Evolutionary conservation across 2,329 filamentous ascomycete genomes (phyloP).

Genomic region (Shiraia sp.): DNA sequence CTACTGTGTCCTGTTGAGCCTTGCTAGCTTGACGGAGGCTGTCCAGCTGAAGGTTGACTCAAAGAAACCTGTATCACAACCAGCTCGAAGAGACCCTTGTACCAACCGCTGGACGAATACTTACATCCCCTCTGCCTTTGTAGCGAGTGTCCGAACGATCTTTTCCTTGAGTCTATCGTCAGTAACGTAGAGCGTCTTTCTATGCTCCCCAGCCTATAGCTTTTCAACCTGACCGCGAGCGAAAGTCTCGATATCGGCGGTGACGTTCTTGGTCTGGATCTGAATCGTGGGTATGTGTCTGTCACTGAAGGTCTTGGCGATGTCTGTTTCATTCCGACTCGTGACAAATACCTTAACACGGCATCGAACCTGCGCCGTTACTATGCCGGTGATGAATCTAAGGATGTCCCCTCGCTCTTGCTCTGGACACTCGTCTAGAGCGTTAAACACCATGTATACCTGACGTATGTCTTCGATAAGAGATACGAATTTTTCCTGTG

Average conservation of each 20-base stretch:
- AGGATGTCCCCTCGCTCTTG: conserved; percentile 6
- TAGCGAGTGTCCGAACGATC: conserved; percentile 14
- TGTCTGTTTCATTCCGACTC: conserved; percentile 23
- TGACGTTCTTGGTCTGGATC: conserved; percentile 17
- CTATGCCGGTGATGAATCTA: conserved; percentile 9
- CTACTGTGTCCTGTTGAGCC: conserved; percentile 8
- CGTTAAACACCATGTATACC: conserved; percentile 16
- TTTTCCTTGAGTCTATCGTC: conserved; percentile 14
- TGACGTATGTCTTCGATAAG: conserved; percentile 6
- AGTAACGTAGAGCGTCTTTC: conserved; percentile 19
- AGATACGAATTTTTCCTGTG: conserved; percentile 9
- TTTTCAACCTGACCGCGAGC: conserved; percentile 13
- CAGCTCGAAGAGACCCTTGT: conserved; percentile 1
- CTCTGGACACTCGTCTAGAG: conserved; percentile 20
- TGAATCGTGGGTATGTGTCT: conserved; percentile 19
- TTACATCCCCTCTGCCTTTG: conserved; percentile 26
- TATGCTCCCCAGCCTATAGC: conserved; percentile 14
- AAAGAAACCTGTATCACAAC: conserved; percentile 19
- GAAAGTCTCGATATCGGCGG: conserved; percentile 18
- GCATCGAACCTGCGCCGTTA: conserved; percentile 5
- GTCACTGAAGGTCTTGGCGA: conserved; percentile 17
- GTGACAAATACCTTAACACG: conserved; percentile 22
- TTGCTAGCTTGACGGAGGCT: conserved; percentile 18
- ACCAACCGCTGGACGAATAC: background rate
- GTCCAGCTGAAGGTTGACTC: conserved; percentile 24